Evolutionary conservation across 345 rosid species (phyloP).

Genomic region (Populus tremula): DNA sequence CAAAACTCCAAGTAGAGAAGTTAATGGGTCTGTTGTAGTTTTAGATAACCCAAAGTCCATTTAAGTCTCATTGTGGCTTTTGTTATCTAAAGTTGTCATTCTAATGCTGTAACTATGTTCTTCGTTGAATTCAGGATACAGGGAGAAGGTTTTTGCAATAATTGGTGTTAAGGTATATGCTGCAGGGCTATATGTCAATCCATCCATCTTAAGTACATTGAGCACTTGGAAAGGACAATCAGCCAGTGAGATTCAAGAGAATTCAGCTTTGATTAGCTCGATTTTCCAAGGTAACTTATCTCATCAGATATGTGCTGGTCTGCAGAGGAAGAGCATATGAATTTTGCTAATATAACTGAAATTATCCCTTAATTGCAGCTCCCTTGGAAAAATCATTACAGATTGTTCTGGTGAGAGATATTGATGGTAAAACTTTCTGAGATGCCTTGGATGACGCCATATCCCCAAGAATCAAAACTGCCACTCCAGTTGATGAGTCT

Average conservation of each 20-base stretch:
- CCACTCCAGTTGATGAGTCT: constrained; percentile 46
- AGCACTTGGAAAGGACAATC: constrained; percentile 55
- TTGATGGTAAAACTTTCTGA: constrained; percentile 96
- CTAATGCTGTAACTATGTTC: background rate
- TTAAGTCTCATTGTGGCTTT: background rate
- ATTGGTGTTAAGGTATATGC: constrained; percentile 87
- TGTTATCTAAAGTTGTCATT: background rate
- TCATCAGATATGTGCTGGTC: background rate
- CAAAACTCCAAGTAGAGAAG: background rate
- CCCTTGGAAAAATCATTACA: constrained; percentile 63
- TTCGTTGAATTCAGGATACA: constrained; percentile 53
- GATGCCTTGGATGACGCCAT: constrained; percentile 78
- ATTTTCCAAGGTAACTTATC: constrained; percentile 54
- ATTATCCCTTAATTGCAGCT: constrained; percentile 34
- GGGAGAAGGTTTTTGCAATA: constrained; percentile 84
- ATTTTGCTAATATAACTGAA: background rate
- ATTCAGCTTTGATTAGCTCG: constrained; percentile 48
- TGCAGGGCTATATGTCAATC: constrained; percentile 63
- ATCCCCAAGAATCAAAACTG: constrained; percentile 65
- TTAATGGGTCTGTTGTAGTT: background rate
- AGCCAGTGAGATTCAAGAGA: constrained; percentile 47
- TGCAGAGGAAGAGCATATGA: background rate
- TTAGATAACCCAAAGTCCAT: background rate
- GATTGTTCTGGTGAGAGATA: constrained; percentile 87
- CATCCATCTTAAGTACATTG: constrained; percentile 43